Base-by-base conservation (phyloP, 306 rosid species). In the Cicer arietinum region DNA sequence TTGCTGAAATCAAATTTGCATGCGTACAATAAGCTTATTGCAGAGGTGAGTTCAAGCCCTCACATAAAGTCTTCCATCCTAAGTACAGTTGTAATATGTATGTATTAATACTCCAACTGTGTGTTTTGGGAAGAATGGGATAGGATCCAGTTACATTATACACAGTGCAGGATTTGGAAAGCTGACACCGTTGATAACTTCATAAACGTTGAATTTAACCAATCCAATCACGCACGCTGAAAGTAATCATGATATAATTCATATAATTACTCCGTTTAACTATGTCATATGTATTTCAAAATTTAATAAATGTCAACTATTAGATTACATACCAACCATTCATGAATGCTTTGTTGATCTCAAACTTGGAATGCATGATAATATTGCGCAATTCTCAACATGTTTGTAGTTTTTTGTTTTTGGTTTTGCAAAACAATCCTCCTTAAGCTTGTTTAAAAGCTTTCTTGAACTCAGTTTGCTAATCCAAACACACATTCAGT, bases 1-100 rank as follows among this genome's bases (percentile, higher is more conserved):
- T 51, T 80, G 71, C 86, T 93, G 67, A 85, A 88, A 78, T 86
- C 86, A 77, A 89, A 87, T 62, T 76, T 93, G 80, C 96, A 91
- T 80, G 79, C 88, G 17, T 88, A 82, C 87, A 93, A 91, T 81
- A 88, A 73, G 86, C 81, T 74, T 18, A 81, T 88, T 78, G 97
- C 98, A 64, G 92, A 90, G 89, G 98, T 93, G 76, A 86, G 89
- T 84, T 81, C 14, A 39, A 20, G 67, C 64, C 20, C 54, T 69
- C 43, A 18, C 53, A 42, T 17, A 6, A 58, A 67, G 18, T 57
- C 69, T 30, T 58, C 1, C 14, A 11, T 57, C 64, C 46, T 18
- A 18, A 43, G 75, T 40, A 12, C 75, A 53, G 60, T 8, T 45
- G 46, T 47, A 30, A 44, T 68, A 11, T 77, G 59, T 77, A 43